Conservation (phyloP, 2,329 filamentous ascomycete genomes). For the Chrysoporthe puriensis region DNA sequence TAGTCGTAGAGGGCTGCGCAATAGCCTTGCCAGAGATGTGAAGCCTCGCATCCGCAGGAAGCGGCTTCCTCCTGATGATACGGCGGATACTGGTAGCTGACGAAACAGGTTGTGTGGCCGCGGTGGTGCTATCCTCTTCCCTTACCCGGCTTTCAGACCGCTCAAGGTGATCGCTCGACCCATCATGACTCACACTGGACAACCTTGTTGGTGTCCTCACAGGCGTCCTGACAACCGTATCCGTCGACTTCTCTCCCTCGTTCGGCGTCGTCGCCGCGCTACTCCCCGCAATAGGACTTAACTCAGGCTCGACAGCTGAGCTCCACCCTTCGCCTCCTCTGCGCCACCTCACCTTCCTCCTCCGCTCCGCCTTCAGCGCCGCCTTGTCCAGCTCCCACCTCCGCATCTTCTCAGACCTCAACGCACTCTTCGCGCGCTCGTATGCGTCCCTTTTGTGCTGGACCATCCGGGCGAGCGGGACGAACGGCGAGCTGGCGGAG, state of each 20-base stretch:
- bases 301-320: constrained; percentile 51
- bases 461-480: constrained; percentile 38
- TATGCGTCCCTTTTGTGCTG: constrained; percentile 41
- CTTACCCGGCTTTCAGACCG: not conserved
- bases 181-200: constrained; percentile 5
- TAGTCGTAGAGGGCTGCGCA: not conserved
- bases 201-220: constrained; percentile 10
- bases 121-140: too few species aligned
- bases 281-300: constrained; percentile 53
- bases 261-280: constrained; percentile 34
- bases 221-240: constrained; percentile 25
- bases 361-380: constrained; percentile 39
- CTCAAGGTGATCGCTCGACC: not conserved
- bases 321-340: constrained; percentile 54
- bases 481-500: constrained; percentile 32
- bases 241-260: constrained; percentile 20
- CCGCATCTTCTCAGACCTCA: constrained; percentile 49
- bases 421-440: constrained; percentile 47
- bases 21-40: not conserved
- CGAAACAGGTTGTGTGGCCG: not conserved
- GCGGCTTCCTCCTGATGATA: constrained; percentile 12
- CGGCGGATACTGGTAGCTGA: not conserved
- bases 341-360: constrained; percentile 46
- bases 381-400: constrained; percentile 48
- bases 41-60: not conserved